Evolutionary conservation across 371 early-diverging fungal species (phyloP).

Genomic region (Mucor sp.): DNA sequence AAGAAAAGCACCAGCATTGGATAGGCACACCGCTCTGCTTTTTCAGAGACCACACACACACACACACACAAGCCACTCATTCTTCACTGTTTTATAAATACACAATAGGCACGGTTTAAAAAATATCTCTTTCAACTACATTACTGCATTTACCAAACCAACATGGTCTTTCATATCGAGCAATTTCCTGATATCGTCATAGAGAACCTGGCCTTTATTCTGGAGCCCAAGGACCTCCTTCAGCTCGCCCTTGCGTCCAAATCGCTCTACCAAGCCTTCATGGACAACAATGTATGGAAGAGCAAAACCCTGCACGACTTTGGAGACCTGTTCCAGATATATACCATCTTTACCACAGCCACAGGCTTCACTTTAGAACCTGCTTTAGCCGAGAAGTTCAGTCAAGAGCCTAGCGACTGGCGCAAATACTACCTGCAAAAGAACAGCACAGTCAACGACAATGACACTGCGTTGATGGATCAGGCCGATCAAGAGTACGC

Average conservation of each 20-base stretch:
- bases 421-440: slow-evolving; percentile 39
- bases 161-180: slow-evolving; percentile 40
- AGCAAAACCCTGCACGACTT: slow-evolving; percentile 50
- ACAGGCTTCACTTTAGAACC: slow-evolving; percentile 41
- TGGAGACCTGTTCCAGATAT: slow-evolving; percentile 53
- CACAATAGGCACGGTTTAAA: no score
- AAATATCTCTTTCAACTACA: no score
- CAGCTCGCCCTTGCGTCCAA: slow-evolving; percentile 26
- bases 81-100: background rate
- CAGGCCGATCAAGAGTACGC: slow-evolving; percentile 49
- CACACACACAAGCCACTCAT: slow-evolving; percentile 8
- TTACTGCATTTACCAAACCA: background rate
- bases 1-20: background rate
- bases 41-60: background rate
- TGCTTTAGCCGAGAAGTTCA: slow-evolving; percentile 29
- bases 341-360: slow-evolving; percentile 46
- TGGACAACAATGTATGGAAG: slow-evolving; percentile 25
- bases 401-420: slow-evolving; percentile 47
- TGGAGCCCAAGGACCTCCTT: slow-evolving; percentile 35
- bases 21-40: background rate
- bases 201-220: slow-evolving; percentile 23
- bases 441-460: slow-evolving; percentile 31
- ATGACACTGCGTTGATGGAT: slow-evolving; percentile 38
- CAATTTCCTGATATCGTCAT: slow-evolving; percentile 23
- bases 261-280: slow-evolving; percentile 23